Evolutionary conservation across 106 monocot species (phyloP), one percentile per base, ranked within the genome.

Genomic region (Vanilla planifolia): DNA sequence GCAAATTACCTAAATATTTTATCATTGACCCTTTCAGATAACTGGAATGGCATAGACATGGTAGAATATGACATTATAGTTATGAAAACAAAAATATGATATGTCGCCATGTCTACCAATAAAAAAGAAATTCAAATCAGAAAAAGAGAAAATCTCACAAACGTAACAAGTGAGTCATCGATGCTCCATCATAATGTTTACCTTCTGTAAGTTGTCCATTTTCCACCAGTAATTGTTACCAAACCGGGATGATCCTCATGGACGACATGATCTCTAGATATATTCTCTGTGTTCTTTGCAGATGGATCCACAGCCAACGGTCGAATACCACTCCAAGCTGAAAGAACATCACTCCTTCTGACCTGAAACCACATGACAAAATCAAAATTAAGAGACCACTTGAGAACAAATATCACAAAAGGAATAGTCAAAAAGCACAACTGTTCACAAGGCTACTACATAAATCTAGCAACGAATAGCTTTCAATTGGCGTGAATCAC

Each of bases 271-370:
- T 98, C 98, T 62, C 98, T 77, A 56, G 98, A 98, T 53, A 98
- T 80, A 66, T 88, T 98, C 72, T 98, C 98, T 15, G 98, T 98
- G 27, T 60, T 98, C 71, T 98, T 91, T 43, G 98, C 98, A 6
- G 84, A 75, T 68, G 98, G 92, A 71, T 98, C 98, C 33, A 80
- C 35, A 2, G 92, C 98, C 59, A 98, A 69, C 41, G 98, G 98
- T 6, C 98, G 87, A 33, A 98, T 98, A 63, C 98, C 98, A 69
- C 98, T 98, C 98, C 98, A 98, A 48, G 98, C 92, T 77, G 98
- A 98, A 65, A 98, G 98, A 43, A 98, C 98, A 79, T 98, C 98
- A 37, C 78, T 61, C 5, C 98, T 83, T 43, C 98, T 74, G 56
- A 98, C 98, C 98, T 98, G 55, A 68, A 41, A 57, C 21, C 14